Evolutionary conservation across 306 rosid species (phyloP), one percentile per base, ranked within the genome.

Genomic region (Abrus precatorius): DNA sequence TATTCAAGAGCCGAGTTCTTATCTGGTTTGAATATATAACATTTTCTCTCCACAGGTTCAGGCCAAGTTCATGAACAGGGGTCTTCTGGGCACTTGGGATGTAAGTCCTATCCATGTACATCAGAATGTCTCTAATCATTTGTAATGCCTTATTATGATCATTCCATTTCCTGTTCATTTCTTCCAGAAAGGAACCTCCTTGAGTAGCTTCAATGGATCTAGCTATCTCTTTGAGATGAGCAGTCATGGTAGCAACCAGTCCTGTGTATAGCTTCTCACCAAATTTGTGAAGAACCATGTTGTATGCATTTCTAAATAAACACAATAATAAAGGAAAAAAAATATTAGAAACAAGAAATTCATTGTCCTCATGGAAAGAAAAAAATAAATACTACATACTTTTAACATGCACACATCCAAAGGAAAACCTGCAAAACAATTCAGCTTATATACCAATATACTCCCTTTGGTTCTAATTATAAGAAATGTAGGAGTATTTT

Each of bases 21-120:
- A 90, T 94, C 87, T 89, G 91, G 74, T 55, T 52, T 61, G 94
- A 88, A 75, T 85, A 88, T 68, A 90, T 85, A 72, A 90, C 90
- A 33, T 86, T 88, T 80, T 94, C 97, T 82, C 91, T 94, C 98
- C 98, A 94, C 53, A 94, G 88, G 73, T 84, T 88, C 84, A 92
- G 71, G 77, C 98, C 97, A 82, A 94, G 95, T 81, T 90, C 92
- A 49, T 89, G 92, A 74, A 94, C 92, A 36, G 94, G 92, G 3
- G 91, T 85, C 79, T 89, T 89, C 76, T 85, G 87, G 29, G 88
- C 14, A 49, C 84, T 85, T 11, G 90, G 92, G 69, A 92, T 73
- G 75, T 89, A 94, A 83, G 97, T 92, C 85, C 95, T 90, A 69
- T 94, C 98, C 98, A 94, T 90, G 90, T 94, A 92, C 97, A 94